phyloP scores from a whole-genome alignment of 306 rosid species.

The Dalbergia cultrata region DNA sequence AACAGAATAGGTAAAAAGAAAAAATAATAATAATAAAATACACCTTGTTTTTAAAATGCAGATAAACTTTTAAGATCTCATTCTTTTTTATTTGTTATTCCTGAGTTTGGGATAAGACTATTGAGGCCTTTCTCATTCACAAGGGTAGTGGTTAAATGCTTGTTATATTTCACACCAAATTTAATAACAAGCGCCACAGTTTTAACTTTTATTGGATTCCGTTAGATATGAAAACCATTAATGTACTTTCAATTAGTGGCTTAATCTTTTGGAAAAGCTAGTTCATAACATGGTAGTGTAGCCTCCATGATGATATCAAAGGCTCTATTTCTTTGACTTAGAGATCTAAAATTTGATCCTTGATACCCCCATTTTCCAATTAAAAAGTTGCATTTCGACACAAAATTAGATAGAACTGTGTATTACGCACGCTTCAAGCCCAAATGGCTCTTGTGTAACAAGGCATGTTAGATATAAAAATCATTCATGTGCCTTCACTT shows the following conservation, averaged over 20 bases:
- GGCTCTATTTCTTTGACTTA: too few relatives aligned
- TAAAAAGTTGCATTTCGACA: too few relatives aligned
- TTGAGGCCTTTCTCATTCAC: not conserved
- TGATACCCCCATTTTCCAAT: too few relatives aligned
- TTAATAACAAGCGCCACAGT: not conserved
- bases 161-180: not conserved
- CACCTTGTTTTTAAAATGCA: not conserved
- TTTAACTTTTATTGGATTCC: not conserved
- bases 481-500: too few relatives aligned
- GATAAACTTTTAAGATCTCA: not conserved
- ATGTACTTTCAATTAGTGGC: too few relatives aligned
- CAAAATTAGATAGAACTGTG: too few relatives aligned
- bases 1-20: not conserved
- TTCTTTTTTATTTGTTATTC: not conserved
- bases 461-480: not conserved
- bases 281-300: too few relatives aligned
- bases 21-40: not conserved
- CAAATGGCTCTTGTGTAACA: too few relatives aligned
- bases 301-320: too few relatives aligned
- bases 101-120: not conserved
- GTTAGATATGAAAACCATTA: not conserved
- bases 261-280: too few relatives aligned
- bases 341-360: too few relatives aligned
- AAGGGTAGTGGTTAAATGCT: not conserved
- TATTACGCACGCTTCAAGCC: too few relatives aligned